phyloP scores from a whole-genome alignment of 2,329 filamentous ascomycete species.

The Xenosphaeropsis pyriputrescens region DNA sequence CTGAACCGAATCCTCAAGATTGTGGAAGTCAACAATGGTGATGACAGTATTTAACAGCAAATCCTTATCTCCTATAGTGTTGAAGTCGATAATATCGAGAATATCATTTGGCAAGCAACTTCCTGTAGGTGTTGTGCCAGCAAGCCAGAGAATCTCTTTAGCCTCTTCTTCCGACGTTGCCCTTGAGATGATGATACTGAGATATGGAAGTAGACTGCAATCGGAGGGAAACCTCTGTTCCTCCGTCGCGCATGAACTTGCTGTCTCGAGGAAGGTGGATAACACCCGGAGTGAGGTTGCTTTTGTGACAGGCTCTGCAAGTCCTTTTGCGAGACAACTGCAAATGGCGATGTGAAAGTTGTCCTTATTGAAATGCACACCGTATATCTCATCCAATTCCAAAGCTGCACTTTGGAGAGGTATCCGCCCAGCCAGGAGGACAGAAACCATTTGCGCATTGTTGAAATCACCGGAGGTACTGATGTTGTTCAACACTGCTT shows the following conservation, averaged over 20 bases:
- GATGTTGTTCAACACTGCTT: conserved; percentile 50
- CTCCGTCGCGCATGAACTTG: conserved; percentile 16
- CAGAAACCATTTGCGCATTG: conserved; percentile 40
- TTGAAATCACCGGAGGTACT: conserved; percentile 43
- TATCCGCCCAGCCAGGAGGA: conserved; percentile 43
- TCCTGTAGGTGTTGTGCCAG: conserved; percentile 32
- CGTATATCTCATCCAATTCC: conserved; percentile 48
- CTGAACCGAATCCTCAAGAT: conserved; percentile 47
- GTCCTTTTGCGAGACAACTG: conserved; percentile 46
- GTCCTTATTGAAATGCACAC: conserved; percentile 46
- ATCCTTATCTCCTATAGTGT: conserved; percentile 40
- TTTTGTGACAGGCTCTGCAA: conserved; percentile 47
- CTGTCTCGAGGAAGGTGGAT: conserved; percentile 43
- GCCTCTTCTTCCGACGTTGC: conserved; percentile 41
- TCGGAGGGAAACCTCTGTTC: conserved; percentile 14
- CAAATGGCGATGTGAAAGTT: conserved; percentile 55
- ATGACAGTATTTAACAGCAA: conserved; percentile 48
- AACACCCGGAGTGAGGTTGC: conserved; percentile 43
- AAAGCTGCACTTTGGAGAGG: conserved; percentile 47
- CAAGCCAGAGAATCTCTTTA: conserved; percentile 46
- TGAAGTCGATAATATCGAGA: conserved; percentile 27
- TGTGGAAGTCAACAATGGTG: conserved; percentile 50
- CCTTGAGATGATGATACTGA: conserved; percentile 42
- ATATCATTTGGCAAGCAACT: conserved; percentile 22
- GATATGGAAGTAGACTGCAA: conserved; percentile 31